These are phyloP conservation scores for Leccinum pallidistipes DNA, from an alignment of 1,284 basidiomycete species.

Conservation along the genomic window DNA sequence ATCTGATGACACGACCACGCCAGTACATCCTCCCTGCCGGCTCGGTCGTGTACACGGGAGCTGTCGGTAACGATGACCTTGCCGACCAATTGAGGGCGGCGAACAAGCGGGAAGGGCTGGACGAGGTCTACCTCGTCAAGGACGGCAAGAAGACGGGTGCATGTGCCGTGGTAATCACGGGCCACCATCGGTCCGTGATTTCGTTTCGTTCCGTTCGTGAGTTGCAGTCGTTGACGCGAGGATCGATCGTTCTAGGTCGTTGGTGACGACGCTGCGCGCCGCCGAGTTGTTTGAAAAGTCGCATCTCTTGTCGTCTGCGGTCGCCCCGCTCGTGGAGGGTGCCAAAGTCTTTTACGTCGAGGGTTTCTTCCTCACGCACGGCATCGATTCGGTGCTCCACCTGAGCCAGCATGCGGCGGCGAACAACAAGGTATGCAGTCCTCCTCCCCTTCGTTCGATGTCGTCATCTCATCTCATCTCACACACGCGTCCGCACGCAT, in stretches of 20 bases:
- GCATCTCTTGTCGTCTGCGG: conserved; percentile 77
- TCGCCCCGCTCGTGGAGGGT: conserved; percentile 75
- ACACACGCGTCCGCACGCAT: neutral
- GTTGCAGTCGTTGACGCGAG: conserved; percentile 2
- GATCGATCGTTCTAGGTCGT: conserved; percentile 54
- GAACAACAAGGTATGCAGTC: conserved; percentile 63
- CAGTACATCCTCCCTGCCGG: conserved; percentile 89
- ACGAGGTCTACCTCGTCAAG: conserved; percentile 88
- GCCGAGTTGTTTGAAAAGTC: conserved; percentile 87
- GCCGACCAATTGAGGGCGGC: conserved; percentile 90
- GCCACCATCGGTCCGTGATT: conserved; percentile 72
- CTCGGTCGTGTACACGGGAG: conserved; percentile 94
- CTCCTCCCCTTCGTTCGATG: neutral
- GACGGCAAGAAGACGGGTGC: conserved; percentile 91
- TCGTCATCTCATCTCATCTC: neutral
- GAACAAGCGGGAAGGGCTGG: conserved; percentile 87
- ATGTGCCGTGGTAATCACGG: conserved; percentile 95
- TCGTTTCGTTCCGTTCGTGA: neutral
- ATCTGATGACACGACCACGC: neutral
- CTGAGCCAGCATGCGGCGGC: conserved; percentile 82
- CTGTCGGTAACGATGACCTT: conserved; percentile 91
- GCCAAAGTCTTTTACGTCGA: conserved; percentile 95
- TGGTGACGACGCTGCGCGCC: conserved; percentile 88
- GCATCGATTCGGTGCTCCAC: conserved; percentile 71
- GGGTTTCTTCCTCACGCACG: conserved; percentile 98